phyloP scores from a whole-genome alignment of 345 rosid genomes.

The Eutrema heterophyllum region DNA sequence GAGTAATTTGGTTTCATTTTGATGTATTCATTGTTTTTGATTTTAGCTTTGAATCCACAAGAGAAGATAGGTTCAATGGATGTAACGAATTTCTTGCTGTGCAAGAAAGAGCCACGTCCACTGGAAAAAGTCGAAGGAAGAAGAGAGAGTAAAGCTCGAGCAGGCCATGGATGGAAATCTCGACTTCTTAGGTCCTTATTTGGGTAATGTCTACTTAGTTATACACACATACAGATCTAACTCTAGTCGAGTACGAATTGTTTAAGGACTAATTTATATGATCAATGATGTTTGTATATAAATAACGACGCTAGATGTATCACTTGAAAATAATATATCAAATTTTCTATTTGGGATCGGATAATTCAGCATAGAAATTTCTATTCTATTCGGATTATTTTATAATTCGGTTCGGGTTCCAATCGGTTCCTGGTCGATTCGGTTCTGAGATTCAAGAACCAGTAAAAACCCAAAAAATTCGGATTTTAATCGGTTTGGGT shows the following conservation, averaged over 20 bases:
- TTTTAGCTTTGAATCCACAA: constrained; percentile 14
- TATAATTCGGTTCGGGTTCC: no score
- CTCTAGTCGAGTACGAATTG: neutral
- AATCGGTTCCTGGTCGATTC: no score
- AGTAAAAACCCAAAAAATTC: no score
- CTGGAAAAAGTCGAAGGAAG: neutral
- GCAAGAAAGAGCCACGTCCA: neutral
- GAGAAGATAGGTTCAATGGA: constrained; percentile 21
- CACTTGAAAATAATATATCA: no score
- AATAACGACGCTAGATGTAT: neutral
- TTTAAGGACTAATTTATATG: neutral
- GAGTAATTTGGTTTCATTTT: neutral
- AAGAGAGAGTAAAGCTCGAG: neutral
- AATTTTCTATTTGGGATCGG: no score
- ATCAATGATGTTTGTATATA: neutral
- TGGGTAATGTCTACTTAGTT: neutral
- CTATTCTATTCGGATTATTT: no score
- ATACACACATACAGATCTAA: neutral
- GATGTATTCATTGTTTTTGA: neutral
- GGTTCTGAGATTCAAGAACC: no score
- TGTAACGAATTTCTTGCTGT: constrained; percentile 7
- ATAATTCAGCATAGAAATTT: no score
- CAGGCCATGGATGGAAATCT: constrained; percentile 16
- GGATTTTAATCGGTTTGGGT: no score
- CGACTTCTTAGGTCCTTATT: neutral